phyloP scores from a whole-genome alignment of 352 stramenopile genomes.

The Phytophthora fragariae region DNA sequence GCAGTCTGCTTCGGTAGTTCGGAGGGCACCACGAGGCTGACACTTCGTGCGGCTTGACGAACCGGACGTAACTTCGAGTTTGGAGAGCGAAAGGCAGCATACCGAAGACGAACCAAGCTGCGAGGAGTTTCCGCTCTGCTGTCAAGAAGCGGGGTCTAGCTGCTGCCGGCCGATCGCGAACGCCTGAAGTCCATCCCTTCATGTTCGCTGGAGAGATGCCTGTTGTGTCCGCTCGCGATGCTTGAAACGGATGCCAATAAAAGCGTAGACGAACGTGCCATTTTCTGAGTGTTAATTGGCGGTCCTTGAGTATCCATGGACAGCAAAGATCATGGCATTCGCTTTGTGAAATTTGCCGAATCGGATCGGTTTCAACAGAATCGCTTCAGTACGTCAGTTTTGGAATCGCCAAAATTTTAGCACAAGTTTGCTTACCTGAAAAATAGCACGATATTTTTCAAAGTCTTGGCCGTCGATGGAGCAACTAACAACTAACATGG shows the following conservation, averaged over 20 bases:
- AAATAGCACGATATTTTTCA: too few species aligned
- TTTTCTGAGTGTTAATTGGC: too few species aligned
- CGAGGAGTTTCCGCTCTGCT: not conserved
- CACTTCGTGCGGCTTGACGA: conserved; percentile 33
- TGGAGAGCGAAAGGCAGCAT: conserved; percentile 20
- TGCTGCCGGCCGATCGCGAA: not conserved
- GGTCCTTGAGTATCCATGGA: too few species aligned
- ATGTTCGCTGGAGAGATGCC: not conserved
- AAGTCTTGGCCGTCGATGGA: too few species aligned
- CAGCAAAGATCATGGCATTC: too few species aligned
- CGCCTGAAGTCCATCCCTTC: not conserved
- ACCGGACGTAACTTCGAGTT: conserved; percentile 21
- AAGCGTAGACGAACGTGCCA: too few species aligned
- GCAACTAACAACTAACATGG: too few species aligned
- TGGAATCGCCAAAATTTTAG: too few species aligned
- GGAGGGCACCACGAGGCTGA: conserved; percentile 9
- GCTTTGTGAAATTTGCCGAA: too few species aligned
- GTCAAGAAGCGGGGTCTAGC: not conserved
- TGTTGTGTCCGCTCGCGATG: not conserved
- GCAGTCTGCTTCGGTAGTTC: not conserved
- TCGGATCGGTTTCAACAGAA: too few species aligned
- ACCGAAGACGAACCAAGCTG: not conserved
- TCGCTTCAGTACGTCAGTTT: too few species aligned
- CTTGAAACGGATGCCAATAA: not conserved
- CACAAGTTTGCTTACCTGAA: too few species aligned